Base-by-base conservation (phyloP, 495 filamentous ascomycete genomes). In the Penicillium silybi region DNA sequence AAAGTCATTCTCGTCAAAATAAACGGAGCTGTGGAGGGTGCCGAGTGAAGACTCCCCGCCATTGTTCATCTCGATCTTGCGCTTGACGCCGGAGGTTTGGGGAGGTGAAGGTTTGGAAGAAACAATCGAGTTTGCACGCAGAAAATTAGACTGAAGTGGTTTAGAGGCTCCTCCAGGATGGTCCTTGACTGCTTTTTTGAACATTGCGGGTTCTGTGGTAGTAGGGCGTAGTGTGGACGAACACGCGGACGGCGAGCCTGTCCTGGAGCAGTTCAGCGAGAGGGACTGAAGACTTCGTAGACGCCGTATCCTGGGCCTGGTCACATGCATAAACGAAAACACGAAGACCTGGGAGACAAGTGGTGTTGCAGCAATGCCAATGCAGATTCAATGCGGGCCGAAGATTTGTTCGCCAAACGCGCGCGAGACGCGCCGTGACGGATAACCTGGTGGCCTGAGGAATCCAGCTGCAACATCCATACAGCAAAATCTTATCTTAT, bases 1-100 rank as follows among this genome's bases (percentile, higher is more conserved):
- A 29, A 81, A 81, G 54, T 81, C 78, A 46, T 81, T 78, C 53
- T 79, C 77, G 53, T 80, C 75, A 40, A 81, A 80, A 48, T 71
- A 79, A 23, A 80, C 75, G 22, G 64, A 65, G 42, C 54, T 72
- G 51, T 77, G 73, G 27, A 77, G 63, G 15, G 73, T 72, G 2
- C 73, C 71, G 41, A 77, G 52, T 2, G 62, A 55, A 0, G 71
- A 74, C 26, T 61, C 54, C 22, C 64, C 63, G 3, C 59, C 44
- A 47, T 54, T 61, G 19, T 61, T 52, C 63, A 71, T 64, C 22
- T 77, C 73, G 29, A 75, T 62, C 57, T 77, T 77, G 35, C 73
- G 67, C 56, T 77, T 77, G 49, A 72, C 59, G 10, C 69, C 72
- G 41, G 54, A 35, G 0, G 67, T 65, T 41, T 67, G 66, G 18